These are phyloP conservation scores for Fusarium stilboides DNA, from an alignment of 2,329 filamentous ascomycete genomes.

Conservation along the genomic window DNA sequence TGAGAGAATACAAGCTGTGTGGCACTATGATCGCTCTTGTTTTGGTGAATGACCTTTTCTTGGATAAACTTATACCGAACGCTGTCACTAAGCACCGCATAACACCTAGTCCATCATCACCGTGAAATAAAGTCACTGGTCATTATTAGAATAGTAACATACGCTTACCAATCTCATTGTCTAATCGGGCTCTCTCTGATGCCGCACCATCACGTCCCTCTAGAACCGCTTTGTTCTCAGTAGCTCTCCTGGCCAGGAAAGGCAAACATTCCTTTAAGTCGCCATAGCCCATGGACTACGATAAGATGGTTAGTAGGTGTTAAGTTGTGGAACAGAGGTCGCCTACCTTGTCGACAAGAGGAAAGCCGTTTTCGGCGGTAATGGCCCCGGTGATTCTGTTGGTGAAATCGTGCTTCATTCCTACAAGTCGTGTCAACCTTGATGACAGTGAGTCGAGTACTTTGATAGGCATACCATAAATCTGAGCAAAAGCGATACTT, in stretches of 20 bases:
- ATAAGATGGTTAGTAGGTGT: no score
- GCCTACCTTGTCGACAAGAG: slow-evolving; percentile 27
- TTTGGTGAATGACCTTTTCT: no score
- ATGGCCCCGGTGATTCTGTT: slow-evolving; percentile 35
- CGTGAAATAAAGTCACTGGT: no score
- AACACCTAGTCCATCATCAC: no score
- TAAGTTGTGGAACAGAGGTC: no score
- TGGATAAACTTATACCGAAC: no score
- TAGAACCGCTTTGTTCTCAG: slow-evolving; percentile 38
- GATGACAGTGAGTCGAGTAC: not conserved
- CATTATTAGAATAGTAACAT: not conserved
- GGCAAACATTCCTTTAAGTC: slow-evolving; percentile 38
- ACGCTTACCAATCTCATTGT: slow-evolving; percentile 19
- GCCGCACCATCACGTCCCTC: slow-evolving; percentile 36
- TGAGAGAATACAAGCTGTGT: no score
- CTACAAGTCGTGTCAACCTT: not conserved
- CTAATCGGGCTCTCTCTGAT: slow-evolving; percentile 32
- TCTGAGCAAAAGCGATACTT: slow-evolving; percentile 30
- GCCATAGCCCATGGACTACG: slow-evolving; percentile 36
- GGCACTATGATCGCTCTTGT: no score
- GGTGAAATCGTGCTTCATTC: slow-evolving; percentile 39
- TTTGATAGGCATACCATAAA: slow-evolving; percentile 14
- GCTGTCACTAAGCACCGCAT: no score
- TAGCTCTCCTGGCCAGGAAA: slow-evolving; percentile 32
- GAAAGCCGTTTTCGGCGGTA: slow-evolving; percentile 20